Evolutionary conservation across 2,329 filamentous ascomycete genomes (phyloP).

Genomic region (Fusarium sp.): DNA sequence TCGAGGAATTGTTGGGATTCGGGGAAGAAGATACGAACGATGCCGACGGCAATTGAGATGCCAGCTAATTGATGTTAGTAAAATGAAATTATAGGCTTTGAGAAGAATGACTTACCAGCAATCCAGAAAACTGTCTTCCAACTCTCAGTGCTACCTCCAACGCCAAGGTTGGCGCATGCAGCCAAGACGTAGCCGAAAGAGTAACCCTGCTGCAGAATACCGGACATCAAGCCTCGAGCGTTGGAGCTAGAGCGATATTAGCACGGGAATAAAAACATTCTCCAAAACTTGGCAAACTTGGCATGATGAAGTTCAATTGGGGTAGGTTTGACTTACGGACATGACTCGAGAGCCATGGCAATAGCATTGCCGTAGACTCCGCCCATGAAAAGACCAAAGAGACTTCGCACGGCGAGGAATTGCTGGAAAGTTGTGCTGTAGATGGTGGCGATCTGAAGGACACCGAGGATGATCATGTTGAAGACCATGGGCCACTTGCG

Average conservation of each 20-base stretch:
- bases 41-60: slow-evolving; percentile 74
- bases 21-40: slow-evolving; percentile 75
- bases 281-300: slow-evolving; percentile 31
- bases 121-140: slow-evolving; percentile 86
- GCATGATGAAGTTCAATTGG: background rate
- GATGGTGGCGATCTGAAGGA: slow-evolving; percentile 79
- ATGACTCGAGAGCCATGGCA: slow-evolving; percentile 81
- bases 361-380: slow-evolving; percentile 84
- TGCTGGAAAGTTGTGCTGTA: slow-evolving; percentile 78
- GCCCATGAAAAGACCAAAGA: slow-evolving; percentile 85
- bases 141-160: slow-evolving; percentile 70
- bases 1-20: slow-evolving; percentile 82
- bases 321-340: slow-evolving; percentile 62
- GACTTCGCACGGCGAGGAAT: slow-evolving; percentile 78
- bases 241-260: slow-evolving; percentile 58
- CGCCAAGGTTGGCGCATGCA: slow-evolving; percentile 78
- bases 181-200: slow-evolving; percentile 84
- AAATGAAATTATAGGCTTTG: background rate
- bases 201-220: slow-evolving; percentile 85
- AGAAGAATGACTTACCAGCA: slow-evolving; percentile 53
- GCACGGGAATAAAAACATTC: slow-evolving; percentile 30
- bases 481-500: slow-evolving; percentile 86
- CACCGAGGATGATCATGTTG: slow-evolving; percentile 79
- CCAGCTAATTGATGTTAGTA: slow-evolving; percentile 58
- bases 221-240: slow-evolving; percentile 82